phyloP scores from a whole-genome alignment of 2,329 filamentous ascomycete species.

The Claviceps citrina region DNA sequence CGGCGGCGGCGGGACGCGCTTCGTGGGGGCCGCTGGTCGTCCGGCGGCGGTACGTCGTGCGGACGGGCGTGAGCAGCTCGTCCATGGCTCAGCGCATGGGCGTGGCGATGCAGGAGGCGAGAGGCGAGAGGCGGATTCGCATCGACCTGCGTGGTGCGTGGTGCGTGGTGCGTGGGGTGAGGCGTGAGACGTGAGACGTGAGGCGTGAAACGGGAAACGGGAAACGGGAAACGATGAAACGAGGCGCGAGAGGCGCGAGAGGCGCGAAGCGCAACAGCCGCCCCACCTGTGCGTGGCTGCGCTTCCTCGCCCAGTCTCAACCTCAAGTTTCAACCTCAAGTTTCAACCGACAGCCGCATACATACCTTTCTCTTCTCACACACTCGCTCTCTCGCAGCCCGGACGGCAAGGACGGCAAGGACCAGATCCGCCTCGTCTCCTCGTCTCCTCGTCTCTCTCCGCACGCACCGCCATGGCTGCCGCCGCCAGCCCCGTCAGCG shows the following conservation, averaged over 20 bases:
- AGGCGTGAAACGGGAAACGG: no score
- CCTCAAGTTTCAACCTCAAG: no score
- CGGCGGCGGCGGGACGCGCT: no score
- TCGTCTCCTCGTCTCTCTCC: background rate
- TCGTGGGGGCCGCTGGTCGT: conserved; percentile 17
- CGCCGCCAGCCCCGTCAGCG: conserved; percentile 7
- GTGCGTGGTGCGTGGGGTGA: background rate
- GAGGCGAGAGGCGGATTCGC: background rate
- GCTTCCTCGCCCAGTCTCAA: no score
- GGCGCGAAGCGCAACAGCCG: background rate
- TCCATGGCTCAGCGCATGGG: conserved; percentile 30
- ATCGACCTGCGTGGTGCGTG: no score
- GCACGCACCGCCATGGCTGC: conserved; percentile 13
- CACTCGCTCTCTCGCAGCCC: no score
- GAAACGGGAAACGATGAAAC: no score
- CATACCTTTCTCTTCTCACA: no score
- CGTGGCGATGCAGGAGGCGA: no score
- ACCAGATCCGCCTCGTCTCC: no score
- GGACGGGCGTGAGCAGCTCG: conserved; percentile 37
- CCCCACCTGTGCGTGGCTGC: background rate
- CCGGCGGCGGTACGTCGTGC: conserved; percentile 32
- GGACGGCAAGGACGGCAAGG: background rate
- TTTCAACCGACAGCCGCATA: no score
- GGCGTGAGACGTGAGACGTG: background rate
- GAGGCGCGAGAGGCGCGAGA: no score